These are phyloP conservation scores for Corylus avellana DNA, from an alignment of 306 rosid species.

Conservation along the genomic window DNA sequence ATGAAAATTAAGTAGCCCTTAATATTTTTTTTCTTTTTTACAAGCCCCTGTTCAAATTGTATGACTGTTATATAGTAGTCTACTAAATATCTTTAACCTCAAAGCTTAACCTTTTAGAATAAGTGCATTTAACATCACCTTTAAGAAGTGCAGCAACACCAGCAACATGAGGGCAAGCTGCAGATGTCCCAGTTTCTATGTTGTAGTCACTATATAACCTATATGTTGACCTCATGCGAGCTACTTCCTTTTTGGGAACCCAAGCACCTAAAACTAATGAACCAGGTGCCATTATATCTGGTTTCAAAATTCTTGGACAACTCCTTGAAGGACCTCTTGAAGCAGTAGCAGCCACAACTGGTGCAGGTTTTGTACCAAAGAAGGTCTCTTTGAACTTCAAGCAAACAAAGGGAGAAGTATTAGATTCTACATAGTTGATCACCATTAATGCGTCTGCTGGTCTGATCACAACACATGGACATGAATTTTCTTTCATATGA, in stretches of 20 bases:
- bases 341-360: neutral
- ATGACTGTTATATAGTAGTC: too few species aligned
- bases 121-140: neutral
- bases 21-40: too few species aligned
- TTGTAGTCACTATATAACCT: neutral
- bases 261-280: neutral
- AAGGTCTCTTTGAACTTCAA: neutral
- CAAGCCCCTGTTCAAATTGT: too few species aligned
- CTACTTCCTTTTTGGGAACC: too few species aligned
- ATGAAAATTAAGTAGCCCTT: too few species aligned
- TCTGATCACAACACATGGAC: neutral
- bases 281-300: constrained; percentile 17
- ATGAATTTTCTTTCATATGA: too few species aligned
- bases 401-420: neutral
- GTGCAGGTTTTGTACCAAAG: neutral
- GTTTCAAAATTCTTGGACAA: constrained; percentile 2
- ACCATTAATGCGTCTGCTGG: neutral
- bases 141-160: constrained; percentile 13
- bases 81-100: too few species aligned
- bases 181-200: constrained; percentile 6
- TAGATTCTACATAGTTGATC: neutral
- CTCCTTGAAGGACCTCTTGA: neutral
- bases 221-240: too few species aligned
- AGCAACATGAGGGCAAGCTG: constrained; percentile 8
- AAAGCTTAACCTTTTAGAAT: too few species aligned